Conservation (phyloP, 192 early-diverging fungal species). For the Mortierella claussenii region DNA sequence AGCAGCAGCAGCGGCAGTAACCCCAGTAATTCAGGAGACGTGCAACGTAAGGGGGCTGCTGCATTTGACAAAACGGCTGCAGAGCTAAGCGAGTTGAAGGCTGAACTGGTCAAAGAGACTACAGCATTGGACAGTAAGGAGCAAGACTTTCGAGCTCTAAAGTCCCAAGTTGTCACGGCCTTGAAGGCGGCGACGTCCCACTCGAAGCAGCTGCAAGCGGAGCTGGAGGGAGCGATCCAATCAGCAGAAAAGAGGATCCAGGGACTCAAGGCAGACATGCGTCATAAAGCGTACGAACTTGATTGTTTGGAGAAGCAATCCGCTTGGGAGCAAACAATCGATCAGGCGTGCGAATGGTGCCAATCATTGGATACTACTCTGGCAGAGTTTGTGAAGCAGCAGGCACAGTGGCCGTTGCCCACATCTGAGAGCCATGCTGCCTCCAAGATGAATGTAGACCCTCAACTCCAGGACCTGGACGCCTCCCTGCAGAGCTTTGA, state of each 20-base stretch:
- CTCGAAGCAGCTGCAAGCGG: conserved; percentile 20
- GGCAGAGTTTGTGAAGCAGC: not conserved
- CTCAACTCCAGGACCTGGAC: conserved; percentile 13
- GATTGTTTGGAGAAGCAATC: conserved; percentile 22
- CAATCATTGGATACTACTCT: conserved; percentile 6
- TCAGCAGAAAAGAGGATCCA: conserved; percentile 17
- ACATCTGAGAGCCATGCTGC: too few species aligned
- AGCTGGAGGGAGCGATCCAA: conserved; percentile 19
- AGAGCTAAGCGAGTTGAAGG: conserved; percentile 8
- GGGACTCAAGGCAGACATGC: conserved; percentile 14
- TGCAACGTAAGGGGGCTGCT: too few species aligned
- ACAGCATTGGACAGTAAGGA: too few species aligned
- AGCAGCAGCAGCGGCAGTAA: not conserved
- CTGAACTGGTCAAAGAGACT: too few species aligned
- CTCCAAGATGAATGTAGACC: too few species aligned
- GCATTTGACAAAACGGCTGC: too few species aligned
- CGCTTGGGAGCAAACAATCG: conserved; percentile 30
- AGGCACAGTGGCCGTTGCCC: conserved; percentile 49
- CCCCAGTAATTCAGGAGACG: too few species aligned
- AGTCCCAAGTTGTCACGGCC: conserved; percentile 1
- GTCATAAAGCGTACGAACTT: conserved; percentile 8
- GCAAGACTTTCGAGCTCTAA: conserved; percentile 7
- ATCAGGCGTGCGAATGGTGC: conserved; percentile 13
- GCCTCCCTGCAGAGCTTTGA: conserved; percentile 10
- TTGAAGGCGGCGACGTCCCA: conserved; percentile 18